These are phyloP conservation scores for Yarrowia galli DNA, from an alignment of 1,139 yeast species.

Conservation along the genomic window DNA sequence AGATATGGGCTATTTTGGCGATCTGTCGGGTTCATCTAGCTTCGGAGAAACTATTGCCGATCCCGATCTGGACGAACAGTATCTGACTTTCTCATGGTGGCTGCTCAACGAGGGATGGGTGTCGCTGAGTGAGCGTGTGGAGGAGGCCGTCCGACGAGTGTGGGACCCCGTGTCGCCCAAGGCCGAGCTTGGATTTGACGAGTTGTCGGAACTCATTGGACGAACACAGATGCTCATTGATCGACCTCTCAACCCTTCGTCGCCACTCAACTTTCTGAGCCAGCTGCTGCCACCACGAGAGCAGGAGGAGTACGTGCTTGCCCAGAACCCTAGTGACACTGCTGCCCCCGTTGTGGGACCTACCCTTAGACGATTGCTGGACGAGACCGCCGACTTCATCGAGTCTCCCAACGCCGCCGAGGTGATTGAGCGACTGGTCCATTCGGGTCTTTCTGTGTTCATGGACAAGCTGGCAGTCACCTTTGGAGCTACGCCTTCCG, in stretches of 20 bases:
- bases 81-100: conserved; percentile 94
- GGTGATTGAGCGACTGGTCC: conserved; percentile 53
- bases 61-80: conserved; percentile 54
- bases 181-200: conserved; percentile 67
- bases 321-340: conserved; percentile 48
- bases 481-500: conserved; percentile 43
- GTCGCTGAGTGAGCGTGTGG: conserved; percentile 61
- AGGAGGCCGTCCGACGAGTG: conserved; percentile 63
- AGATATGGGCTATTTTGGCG: conserved; percentile 46
- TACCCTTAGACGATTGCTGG: conserved; percentile 52
- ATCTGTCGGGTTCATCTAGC: conserved; percentile 45
- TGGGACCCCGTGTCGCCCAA: conserved; percentile 75
- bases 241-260: conserved; percentile 43
- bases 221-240: conserved; percentile 56
- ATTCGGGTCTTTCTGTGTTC: conserved; percentile 50
- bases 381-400: conserved; percentile 61
- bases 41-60: conserved; percentile 46
- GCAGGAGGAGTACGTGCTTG: conserved; percentile 52
- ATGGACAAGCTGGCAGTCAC: conserved; percentile 46
- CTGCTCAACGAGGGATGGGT: conserved; percentile 85
- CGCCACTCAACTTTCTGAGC: conserved; percentile 46
- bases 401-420: conserved; percentile 55
- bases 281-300: conserved; percentile 55
- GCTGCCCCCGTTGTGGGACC: conserved; percentile 43
- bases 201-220: conserved; percentile 61